A percentile compares a stretch with the other conserved stretches of the same genome.
Evolutionary conservation across 805 yeast species (phyloP).

Genomic region (Tetrapisispora namnaoensis): DNA sequence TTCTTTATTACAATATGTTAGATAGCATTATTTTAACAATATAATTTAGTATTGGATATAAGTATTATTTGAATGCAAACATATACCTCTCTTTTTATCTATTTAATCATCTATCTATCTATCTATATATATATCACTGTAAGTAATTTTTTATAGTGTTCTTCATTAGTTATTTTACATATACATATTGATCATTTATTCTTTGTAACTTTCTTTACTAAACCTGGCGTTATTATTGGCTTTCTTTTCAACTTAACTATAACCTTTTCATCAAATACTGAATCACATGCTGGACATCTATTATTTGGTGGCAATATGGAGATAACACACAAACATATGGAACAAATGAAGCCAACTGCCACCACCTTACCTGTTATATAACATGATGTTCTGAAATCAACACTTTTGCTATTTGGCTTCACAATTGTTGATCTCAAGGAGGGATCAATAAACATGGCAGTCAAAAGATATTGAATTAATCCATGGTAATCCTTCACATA

Average conservation of each 20-base stretch:
- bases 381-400: slow-evolving; percentile 92
- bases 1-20: too few species aligned
- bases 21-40: too few species aligned
- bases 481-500: slow-evolving; percentile 61
- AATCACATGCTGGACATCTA: slow-evolving; percentile 79
- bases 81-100: too few species aligned
- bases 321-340: slow-evolving; percentile 77
- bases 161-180: too few species aligned
- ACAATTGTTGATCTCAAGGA: slow-evolving; percentile 65
- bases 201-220: slow-evolving; percentile 4
- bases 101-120: too few species aligned
- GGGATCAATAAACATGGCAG: slow-evolving; percentile 84
- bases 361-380: slow-evolving; percentile 83
- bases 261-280: slow-evolving; percentile 58
- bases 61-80: too few species aligned
- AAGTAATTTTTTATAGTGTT: neutral
- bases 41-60: too few species aligned
- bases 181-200: slow-evolving; percentile 5
- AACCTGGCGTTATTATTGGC: slow-evolving; percentile 14
- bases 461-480: slow-evolving; percentile 67
- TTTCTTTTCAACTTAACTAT: slow-evolving; percentile 46
- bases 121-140: too few species aligned
- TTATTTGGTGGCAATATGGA: slow-evolving; percentile 58
- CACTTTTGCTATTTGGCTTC: slow-evolving; percentile 72
- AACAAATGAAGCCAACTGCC: slow-evolving; percentile 89